Evolutionary conservation across 768 basidiomycete genomes (phyloP).

Genomic region (Leucocoprinus birnbaumii): DNA sequence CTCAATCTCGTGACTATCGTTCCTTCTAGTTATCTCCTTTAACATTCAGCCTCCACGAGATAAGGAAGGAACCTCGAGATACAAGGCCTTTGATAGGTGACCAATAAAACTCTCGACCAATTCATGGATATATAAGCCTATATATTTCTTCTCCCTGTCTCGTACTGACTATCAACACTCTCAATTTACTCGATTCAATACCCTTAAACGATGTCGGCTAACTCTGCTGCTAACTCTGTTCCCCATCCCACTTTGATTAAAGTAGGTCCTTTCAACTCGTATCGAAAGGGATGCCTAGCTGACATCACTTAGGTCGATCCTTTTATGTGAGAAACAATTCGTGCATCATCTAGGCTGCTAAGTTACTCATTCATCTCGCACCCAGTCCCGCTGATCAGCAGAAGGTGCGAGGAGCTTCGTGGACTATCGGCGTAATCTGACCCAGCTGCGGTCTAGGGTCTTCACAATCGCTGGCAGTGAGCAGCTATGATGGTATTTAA

Average conservation of each 20-base stretch:
- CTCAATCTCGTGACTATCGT: too few species aligned
- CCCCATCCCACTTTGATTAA: conserved; percentile 56
- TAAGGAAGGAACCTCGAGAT: background rate
- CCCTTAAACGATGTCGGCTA: conserved; percentile 38
- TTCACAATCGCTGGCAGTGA: conserved; percentile 77
- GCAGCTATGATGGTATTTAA: conserved; percentile 18
- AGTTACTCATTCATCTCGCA: background rate
- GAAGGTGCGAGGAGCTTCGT: conserved; percentile 38
- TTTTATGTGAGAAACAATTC: conserved; percentile 60
- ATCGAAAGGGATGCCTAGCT: background rate
- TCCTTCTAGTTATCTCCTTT: too few species aligned
- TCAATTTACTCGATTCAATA: too few species aligned
- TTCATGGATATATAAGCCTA: background rate
- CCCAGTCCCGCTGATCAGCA: conserved; percentile 50
- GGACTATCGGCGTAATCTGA: too few species aligned
- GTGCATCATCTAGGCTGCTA: too few species aligned
- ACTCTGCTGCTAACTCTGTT: conserved; percentile 52
- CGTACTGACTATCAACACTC: too few species aligned
- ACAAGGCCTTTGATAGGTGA: background rate
- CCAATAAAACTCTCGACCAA: background rate
- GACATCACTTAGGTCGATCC: conserved; percentile 55
- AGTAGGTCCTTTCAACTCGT: conserved; percentile 26
- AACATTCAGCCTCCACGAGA: background rate
- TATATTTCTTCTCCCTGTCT: too few species aligned
- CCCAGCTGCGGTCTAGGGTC: too few species aligned